Evolutionary conservation across 2,329 filamentous ascomycete species (phyloP), one percentile per base, ranked within the genome.

Genomic region (Aaosphaeria arxii): DNA sequence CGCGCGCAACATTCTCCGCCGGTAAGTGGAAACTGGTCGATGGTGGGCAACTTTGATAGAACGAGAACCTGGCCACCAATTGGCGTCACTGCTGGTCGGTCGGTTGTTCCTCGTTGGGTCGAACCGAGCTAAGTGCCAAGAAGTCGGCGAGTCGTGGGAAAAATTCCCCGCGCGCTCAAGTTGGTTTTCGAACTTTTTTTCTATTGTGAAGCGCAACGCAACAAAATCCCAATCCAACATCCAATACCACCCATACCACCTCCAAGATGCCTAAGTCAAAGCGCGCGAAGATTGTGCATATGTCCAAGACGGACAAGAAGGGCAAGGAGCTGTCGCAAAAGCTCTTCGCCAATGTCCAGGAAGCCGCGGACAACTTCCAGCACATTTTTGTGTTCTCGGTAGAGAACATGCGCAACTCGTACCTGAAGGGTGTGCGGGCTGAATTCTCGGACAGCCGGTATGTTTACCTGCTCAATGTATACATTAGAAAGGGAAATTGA

Each of bases 381-480:
- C 85, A 92, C 79, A 88, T 92, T 76, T 95, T 95, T 75, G 89
- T 96, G 69, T 95, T 99, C 72, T 82, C 83, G 64, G 86, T 99
- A 60, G 89, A 95, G 69, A 96, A 97, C 78, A 96, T 96, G 90
- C 90, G 94, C 71, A 99, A 99, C 77, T 95, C 86, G 61, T 91
- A 96, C 73, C 77, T 97, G 64, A 96, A 96, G 77, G 85, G 90
- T 64, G 89, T 97, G 60, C 86, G 92, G 60, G 82, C 85, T 57
- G 87, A 96, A 63, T 85, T 96, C 61, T 79, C 80, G 43, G 91
- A 96, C 76, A 88, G 88, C 77, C 84, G 88, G 89, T 94, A 76
- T 59, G 79, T 72, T 36, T 11, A 4, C 13, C 33, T 36, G 13
- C 9, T 36, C 33, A 36, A 36, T 44, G 44, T 38, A 42, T 62